Conservation (phyloP, 768 basidiomycete species). For the Boletus reticulatus region DNA sequence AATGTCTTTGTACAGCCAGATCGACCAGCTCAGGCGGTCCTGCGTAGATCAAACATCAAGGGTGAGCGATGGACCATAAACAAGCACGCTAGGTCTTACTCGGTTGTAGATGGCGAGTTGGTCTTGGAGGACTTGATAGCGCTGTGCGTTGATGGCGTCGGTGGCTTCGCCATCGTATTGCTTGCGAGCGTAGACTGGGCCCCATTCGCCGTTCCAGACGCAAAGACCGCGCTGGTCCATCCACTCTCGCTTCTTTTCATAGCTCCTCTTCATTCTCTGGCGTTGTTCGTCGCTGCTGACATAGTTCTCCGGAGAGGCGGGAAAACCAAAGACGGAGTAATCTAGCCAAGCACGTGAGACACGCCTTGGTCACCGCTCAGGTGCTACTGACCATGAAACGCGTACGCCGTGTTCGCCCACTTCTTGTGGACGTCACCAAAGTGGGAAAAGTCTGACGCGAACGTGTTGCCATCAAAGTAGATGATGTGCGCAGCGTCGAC, state of each 20-base stretch:
- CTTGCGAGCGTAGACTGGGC: slow-evolving; percentile 73
- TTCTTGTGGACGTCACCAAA: slow-evolving; percentile 61
- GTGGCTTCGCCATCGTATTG: slow-evolving; percentile 58
- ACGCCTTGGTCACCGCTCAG: background rate
- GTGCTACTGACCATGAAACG: slow-evolving; percentile 58
- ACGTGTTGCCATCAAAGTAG: slow-evolving; percentile 85
- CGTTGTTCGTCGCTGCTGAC: slow-evolving; percentile 51
- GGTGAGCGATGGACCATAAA: too few relatives aligned
- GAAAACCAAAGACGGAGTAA: slow-evolving; percentile 61
- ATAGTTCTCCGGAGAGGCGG: slow-evolving; percentile 54
- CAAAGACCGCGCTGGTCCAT: slow-evolving; percentile 65
- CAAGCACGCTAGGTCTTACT: background rate
- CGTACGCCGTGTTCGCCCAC: slow-evolving; percentile 73
- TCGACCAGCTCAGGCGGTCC: slow-evolving; percentile 74
- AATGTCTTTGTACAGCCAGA: slow-evolving; percentile 87
- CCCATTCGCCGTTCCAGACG: slow-evolving; percentile 84
- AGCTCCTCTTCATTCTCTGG: slow-evolving; percentile 50
- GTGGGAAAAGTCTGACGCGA: slow-evolving; percentile 73
- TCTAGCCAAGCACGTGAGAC: slow-evolving; percentile 12
- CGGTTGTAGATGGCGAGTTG: slow-evolving; percentile 72
- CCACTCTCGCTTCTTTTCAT: slow-evolving; percentile 75
- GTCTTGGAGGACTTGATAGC: slow-evolving; percentile 68
- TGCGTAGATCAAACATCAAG: slow-evolving; percentile 16
- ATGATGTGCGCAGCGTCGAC: slow-evolving; percentile 70
- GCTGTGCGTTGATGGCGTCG: slow-evolving; percentile 60